Evolutionary conservation across 208 protist genomes (phyloP).

Genomic region (Trichomonas tenax): DNA sequence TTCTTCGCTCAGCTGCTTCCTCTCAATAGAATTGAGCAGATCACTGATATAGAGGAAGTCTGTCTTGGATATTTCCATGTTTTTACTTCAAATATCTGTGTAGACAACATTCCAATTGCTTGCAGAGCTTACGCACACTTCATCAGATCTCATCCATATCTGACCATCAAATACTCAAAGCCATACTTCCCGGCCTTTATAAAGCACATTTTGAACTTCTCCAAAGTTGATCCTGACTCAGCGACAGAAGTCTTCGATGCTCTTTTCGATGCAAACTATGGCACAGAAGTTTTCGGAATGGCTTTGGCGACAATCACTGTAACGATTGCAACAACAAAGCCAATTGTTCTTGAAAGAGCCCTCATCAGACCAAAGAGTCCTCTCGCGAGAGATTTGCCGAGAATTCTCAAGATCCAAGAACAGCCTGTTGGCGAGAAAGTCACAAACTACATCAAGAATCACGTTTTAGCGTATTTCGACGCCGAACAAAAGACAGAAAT

Average conservation of each 20-base stretch:
- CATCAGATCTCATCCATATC: neutral
- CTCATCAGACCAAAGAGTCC: neutral
- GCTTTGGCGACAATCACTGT: neutral
- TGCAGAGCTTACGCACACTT: neutral
- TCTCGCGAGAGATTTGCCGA: neutral
- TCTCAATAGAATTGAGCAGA: neutral
- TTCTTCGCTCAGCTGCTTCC: neutral
- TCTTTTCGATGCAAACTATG: neutral
- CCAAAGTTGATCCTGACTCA: neutral
- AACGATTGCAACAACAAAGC: neutral
- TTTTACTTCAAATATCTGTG: neutral
- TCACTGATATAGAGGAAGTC: neutral
- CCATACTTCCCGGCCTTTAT: neutral
- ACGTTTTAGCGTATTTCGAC: neutral
- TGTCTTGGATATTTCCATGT: neutral
- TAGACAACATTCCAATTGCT: neutral
- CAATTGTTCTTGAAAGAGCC: neutral
- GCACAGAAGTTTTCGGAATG: neutral
- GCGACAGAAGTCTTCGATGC: neutral
- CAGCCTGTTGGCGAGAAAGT: neutral
- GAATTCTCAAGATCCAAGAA: neutral
- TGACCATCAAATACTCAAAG: neutral
- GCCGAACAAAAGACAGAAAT: neutral
- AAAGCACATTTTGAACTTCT: neutral
- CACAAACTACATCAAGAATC: neutral